Evolutionary conservation across 2,329 filamentous ascomycete genomes (phyloP).

Genomic region (Nothomitra cinnamomea): DNA sequence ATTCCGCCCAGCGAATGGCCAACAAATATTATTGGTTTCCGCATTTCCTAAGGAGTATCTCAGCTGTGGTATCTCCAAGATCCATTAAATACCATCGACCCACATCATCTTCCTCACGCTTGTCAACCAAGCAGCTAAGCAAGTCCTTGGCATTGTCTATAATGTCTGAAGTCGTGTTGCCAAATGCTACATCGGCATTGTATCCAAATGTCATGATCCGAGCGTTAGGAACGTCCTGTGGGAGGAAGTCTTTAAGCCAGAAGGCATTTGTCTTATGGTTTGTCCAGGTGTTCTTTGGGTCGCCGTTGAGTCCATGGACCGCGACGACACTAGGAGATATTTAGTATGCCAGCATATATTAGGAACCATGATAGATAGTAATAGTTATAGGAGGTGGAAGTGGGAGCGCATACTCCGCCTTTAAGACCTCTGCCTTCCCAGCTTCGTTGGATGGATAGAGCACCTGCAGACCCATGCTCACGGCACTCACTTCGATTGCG

Average conservation of each 20-base stretch:
- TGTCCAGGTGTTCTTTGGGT: conserved; percentile 7
- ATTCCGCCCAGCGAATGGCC: too few relatives aligned
- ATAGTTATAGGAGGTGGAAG: background rate
- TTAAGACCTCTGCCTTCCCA: background rate
- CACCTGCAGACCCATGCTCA: background rate
- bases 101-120: conserved; percentile 6
- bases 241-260: conserved; percentile 8
- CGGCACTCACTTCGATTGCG: background rate
- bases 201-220: conserved; percentile 7
- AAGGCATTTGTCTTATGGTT: conserved; percentile 2
- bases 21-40: too few relatives aligned
- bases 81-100: background rate
- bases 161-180: conserved; percentile 5
- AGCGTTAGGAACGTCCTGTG: conserved; percentile 7
- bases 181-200: background rate
- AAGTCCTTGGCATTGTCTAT: conserved; percentile 4
- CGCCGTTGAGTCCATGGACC: conserved; percentile 8
- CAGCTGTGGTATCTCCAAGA: too few relatives aligned
- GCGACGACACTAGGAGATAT: conserved; percentile 7
- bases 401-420: background rate
- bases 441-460: background rate
- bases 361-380: background rate
- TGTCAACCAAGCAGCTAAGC: conserved; percentile 4
- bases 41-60: too few relatives aligned
- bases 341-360: background rate